Evolutionary conservation across 1,284 basidiomycete genomes (phyloP).

Genomic region (Trichosporon sp.): DNA sequence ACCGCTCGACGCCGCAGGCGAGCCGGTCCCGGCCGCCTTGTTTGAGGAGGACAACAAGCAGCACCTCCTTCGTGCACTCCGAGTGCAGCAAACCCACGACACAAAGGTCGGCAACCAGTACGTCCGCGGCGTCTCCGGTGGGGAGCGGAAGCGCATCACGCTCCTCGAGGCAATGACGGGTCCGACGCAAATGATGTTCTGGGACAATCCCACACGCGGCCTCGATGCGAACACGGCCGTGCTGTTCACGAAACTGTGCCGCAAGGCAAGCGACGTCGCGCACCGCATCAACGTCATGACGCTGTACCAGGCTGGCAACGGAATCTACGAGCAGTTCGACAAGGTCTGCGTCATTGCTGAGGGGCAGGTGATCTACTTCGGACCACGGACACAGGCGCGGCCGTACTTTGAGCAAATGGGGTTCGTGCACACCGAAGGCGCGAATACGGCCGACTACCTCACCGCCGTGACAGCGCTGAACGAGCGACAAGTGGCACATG

Average conservation of each 20-base stretch:
- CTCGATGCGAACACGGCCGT: conserved; percentile 80
- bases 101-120: conserved; percentile 58
- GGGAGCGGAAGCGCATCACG: conserved; percentile 28
- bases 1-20: neutral
- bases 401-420: conserved; percentile 77
- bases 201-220: conserved; percentile 69
- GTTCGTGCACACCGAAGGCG: conserved; percentile 62
- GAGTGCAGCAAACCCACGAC: conserved; percentile 69
- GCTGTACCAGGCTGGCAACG: conserved; percentile 55
- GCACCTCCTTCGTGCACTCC: conserved; percentile 68
- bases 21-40: conserved; percentile 51
- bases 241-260: conserved; percentile 20
- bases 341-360: conserved; percentile 66
- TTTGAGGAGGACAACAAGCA: conserved; percentile 60
- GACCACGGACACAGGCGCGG: conserved; percentile 70
- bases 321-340: conserved; percentile 63
- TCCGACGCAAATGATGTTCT: conserved; percentile 26
- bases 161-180: conserved; percentile 24
- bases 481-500: conserved; percentile 63
- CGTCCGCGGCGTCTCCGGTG: conserved; percentile 33
- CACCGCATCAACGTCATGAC: conserved; percentile 22
- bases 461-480: conserved; percentile 64
- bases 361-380: conserved; percentile 80
- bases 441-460: conserved; percentile 65
- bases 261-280: conserved; percentile 20